Evolutionary conservation across 2,329 filamentous ascomycete species (phyloP).

Genomic region (Penicillium sp.): DNA sequence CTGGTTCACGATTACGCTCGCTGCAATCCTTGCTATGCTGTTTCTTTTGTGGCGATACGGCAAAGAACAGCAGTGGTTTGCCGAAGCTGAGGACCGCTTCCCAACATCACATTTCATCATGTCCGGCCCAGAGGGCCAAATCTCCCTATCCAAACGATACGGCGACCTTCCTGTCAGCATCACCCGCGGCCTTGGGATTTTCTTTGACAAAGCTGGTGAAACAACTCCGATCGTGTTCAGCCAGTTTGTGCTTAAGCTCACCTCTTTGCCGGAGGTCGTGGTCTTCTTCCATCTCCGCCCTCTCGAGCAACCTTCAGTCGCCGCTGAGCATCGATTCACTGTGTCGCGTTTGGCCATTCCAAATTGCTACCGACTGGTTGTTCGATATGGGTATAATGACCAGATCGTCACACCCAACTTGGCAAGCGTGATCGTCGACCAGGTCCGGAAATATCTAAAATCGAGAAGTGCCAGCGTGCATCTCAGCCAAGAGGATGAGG

Average conservation of each 20-base stretch:
- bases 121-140: neutral
- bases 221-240: neutral
- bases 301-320: neutral
- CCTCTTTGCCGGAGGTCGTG: neutral
- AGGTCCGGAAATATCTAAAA: neutral
- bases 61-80: neutral
- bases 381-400: neutral
- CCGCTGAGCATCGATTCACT: neutral
- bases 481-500: neutral
- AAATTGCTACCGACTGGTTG: neutral
- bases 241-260: neutral
- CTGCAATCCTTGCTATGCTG: neutral
- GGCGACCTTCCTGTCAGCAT: neutral
- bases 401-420: neutral
- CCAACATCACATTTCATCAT: neutral
- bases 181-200: neutral
- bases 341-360: neutral
- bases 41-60: slow-evolving; percentile 1
- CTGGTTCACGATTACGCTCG: neutral
- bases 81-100: neutral
- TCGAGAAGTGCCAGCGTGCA: neutral
- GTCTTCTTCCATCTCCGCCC: neutral
- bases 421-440: neutral
- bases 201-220: neutral
- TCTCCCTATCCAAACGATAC: neutral